Percentiles rank a stretch among this genome's conserved stretches.
These are phyloP conservation scores for Parafenestella ontariensis DNA, from an alignment of 2,329 filamentous ascomycete species.

Conservation along the genomic window DNA sequence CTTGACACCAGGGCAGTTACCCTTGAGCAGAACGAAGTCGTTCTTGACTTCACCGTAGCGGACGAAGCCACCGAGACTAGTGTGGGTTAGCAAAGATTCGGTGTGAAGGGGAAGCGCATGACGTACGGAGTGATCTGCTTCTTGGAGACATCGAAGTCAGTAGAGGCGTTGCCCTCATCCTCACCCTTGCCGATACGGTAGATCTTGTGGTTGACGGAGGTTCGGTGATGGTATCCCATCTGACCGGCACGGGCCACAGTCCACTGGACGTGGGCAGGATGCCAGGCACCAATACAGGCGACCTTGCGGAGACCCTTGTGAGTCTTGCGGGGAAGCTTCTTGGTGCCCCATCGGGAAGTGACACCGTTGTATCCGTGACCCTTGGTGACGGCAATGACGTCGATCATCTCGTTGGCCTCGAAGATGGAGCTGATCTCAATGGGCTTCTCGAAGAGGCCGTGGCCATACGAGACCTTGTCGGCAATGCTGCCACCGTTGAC, in stretches of 20 bases:
- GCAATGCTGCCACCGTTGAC: slow-evolving; percentile 95
- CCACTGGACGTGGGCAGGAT: slow-evolving; percentile 99
- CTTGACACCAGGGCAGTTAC: slow-evolving; percentile 96
- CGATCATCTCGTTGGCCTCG: slow-evolving; percentile 99
- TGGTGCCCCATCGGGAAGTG: slow-evolving; percentile 98
- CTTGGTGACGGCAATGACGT: slow-evolving; percentile 99
- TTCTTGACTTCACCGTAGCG: slow-evolving; percentile 99
- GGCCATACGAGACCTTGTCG: slow-evolving; percentile 96
- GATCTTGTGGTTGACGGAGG: slow-evolving; percentile 99
- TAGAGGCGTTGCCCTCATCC: slow-evolving; percentile 91
- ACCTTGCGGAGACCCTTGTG: slow-evolving; percentile 99
- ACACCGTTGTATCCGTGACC: slow-evolving; percentile 99
- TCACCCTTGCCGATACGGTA: slow-evolving; percentile 96
- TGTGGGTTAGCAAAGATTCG: slow-evolving; percentile 47
- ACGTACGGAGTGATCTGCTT: slow-evolving; percentile 99
- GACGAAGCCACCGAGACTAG: slow-evolving; percentile 97
- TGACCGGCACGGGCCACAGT: slow-evolving; percentile 99
- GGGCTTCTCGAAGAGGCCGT: slow-evolving; percentile 98
- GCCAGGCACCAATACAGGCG: slow-evolving; percentile 99
- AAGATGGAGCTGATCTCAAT: slow-evolving; percentile 93
- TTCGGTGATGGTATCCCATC: slow-evolving; percentile 99
- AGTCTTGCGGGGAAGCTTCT: slow-evolving; percentile 99
- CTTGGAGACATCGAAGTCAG: slow-evolving; percentile 96
- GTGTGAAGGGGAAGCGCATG: neutral
- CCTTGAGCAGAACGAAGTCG: slow-evolving; percentile 98